Evolutionary conservation across 768 basidiomycete genomes (phyloP), one percentile per base, ranked within the genome.

Genomic region (Piloderma croceum): DNA sequence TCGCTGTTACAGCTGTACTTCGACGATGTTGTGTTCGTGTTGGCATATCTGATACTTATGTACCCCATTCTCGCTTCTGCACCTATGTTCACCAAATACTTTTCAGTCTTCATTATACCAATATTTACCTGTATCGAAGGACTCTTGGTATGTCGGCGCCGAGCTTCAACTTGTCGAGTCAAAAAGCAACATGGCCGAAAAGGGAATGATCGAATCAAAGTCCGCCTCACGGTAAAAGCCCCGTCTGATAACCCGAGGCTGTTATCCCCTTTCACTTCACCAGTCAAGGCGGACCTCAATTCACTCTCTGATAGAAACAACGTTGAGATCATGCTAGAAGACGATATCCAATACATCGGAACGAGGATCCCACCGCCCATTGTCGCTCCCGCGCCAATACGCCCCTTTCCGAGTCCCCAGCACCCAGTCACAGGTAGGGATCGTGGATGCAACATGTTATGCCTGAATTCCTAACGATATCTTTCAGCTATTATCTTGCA

Each of bases 261-360:
- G 15, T 31, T 25, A 4, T 40, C 34, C 29, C 10, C 34, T 7
- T 40, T 40, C 31, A 32, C 39, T 5, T 40, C 39, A 18, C 34
- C 39, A 7, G 25, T 24, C 48, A n/a, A 41, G 41, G 3, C 34
- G n/a, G n/a, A n/a, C n/a, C n/a, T n/a, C n/a, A n/a, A n/a, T 29
- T 29, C 27, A 29, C 27, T 29, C 15, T 29, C 27, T 15, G 27
- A 9, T 15, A 29, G 27, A 9, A 29, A 29, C n/a, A n/a, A n/a
- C n/a, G 27, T 15, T 9, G 27, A 21, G 19, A 34, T 36, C 17
- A 55, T 59, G 60, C 59, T 69, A 60, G 78, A 80, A 61, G 78
- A 80, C 57, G 78, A 77, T 45, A 76, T 81, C 51, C 65, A 79
- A 49, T 81, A 73, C 50, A 58, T 81, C 29, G 79, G 79, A 19